These are phyloP conservation scores for Rhinocladiella mackenziei DNA, from an alignment of 2,329 filamentous ascomycete species.

Conservation along the genomic window DNA sequence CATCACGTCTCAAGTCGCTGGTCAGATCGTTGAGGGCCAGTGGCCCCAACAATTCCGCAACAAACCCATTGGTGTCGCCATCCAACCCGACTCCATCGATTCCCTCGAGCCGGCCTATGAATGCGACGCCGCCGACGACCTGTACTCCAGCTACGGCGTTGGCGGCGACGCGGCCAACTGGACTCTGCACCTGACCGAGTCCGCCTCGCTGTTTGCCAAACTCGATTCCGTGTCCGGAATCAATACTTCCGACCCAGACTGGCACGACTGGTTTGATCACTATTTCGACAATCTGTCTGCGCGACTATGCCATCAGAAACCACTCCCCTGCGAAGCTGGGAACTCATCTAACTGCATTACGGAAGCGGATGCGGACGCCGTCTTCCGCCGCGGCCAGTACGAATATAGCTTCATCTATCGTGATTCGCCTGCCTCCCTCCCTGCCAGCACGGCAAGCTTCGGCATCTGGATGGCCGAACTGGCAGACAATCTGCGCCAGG, in stretches of 20 bases:
- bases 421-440: conserved; percentile 59
- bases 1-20: conserved; percentile 76
- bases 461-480: conserved; percentile 74
- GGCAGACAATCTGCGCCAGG: conserved; percentile 59
- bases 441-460: conserved; percentile 57
- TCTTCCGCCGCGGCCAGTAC: conserved; percentile 73
- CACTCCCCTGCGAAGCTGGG: conserved; percentile 63
- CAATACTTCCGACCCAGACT: conserved; percentile 47
- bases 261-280: conserved; percentile 67
- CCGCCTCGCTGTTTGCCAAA: conserved; percentile 51
- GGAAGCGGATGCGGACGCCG: conserved; percentile 59
- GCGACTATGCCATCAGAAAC: conserved; percentile 69
- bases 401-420: conserved; percentile 78
- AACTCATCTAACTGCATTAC: conserved; percentile 57
- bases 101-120: conserved; percentile 69
- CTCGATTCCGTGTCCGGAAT: conserved; percentile 70
- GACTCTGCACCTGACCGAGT: conserved; percentile 58
- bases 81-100: conserved; percentile 57
- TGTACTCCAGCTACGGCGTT: conserved; percentile 46
- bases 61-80: conserved; percentile 37
- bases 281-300: conserved; percentile 83
- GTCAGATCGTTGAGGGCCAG: conserved; percentile 71
- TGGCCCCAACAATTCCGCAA: conserved; percentile 41
- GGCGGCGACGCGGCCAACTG: conserved; percentile 51
- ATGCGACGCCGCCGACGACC: conserved; percentile 52